Conservation (phyloP, 1,139 yeast genomes). For the Geotrichum phurueaensis region DNA sequence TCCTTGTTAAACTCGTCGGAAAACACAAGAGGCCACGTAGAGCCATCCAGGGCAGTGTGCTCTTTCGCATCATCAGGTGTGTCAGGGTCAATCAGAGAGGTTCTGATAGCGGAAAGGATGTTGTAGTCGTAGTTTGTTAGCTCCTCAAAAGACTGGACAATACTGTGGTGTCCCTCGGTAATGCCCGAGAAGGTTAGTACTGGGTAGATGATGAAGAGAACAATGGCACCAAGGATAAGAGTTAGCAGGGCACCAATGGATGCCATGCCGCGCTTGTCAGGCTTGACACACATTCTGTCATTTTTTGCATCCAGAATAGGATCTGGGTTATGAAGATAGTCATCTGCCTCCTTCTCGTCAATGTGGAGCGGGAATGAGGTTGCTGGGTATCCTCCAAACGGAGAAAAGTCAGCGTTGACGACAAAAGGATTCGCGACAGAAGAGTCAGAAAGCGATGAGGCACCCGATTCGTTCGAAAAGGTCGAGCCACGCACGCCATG, state of each 20-base stretch:
- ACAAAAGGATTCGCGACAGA: conserved; percentile 30
- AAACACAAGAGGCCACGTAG: conserved; percentile 64
- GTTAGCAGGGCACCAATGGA: conserved; percentile 47
- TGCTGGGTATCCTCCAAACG: conserved; percentile 94
- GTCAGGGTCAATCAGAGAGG: conserved; percentile 65
- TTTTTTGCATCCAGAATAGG: conserved; percentile 80
- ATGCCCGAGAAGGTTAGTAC: conserved; percentile 35
- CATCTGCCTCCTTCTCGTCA: conserved; percentile 89
- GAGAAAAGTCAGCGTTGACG: conserved; percentile 48
- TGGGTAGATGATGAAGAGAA: conserved; percentile 65
- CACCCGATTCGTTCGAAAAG: conserved; percentile 27
- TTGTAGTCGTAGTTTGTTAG: conserved; percentile 58
- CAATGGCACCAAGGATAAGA: conserved; percentile 55
- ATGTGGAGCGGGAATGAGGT: conserved; percentile 76
- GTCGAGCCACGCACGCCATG: conserved; percentile 23
- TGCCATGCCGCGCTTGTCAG: conserved; percentile 38
- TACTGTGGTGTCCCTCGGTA: too few species aligned
- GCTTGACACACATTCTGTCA: conserved; percentile 55
- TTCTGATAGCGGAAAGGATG: conserved; percentile 54
- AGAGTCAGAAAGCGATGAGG: conserved; percentile 25
- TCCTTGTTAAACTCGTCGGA: conserved; percentile 79
- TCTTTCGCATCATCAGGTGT: conserved; percentile 56
- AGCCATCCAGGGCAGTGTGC: conserved; percentile 48
- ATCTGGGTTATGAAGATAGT: conserved; percentile 87
- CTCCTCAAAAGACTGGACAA: conserved; percentile 32